Evolutionary conservation across 768 basidiomycete genomes (phyloP), one percentile per base, ranked within the genome.

Genomic region (Russula abietina): DNA sequence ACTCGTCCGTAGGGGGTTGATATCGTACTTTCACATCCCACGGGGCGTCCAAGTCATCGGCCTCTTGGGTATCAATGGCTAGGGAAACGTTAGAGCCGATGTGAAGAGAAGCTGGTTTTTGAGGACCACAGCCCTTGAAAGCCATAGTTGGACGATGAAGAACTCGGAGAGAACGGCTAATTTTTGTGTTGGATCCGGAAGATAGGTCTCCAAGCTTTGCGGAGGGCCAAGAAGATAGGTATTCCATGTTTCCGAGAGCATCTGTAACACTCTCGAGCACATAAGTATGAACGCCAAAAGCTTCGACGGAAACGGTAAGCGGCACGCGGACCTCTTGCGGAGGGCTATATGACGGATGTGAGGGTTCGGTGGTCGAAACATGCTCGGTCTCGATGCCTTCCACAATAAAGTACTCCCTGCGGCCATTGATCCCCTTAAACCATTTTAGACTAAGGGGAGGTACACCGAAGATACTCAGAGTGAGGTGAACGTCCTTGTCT

Each of bases 221-320:
- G 3, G 59, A 17, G 5, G 53, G 48, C 52, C 67, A 57, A 26
- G 36, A 68, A 16, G 57, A 62, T 8, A 68, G 26, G 17, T 30
- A 22, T 43, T 68, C 78, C 12, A 82, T 71, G 69, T 98, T 97
- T 17, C 91, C 92, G 56, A 88, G 76, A 16, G 86, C 83, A 69
- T 97, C 95, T n/a, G 82, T 81, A 28, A 98, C 82, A 68, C 87
- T 85, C 69, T 95, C 89, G 28, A 97, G 78, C 12, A 83, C 80
- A 69, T 91, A 93, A 2, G 83, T 74, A 71, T 91, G 85, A 43
- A 79, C 81, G 3, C 91, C 91, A 10, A 85, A 78, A 7, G 80
- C 73, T 62, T 83, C 81, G 60, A 89, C 75, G 4, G 86, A 76
- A 9, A 91, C 76, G 1, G 81, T 80, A 60, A 93, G 76, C 22